These are phyloP conservation scores for Cardamine occulta DNA, from an alignment of 345 rosid genomes.

Conservation along the genomic window DNA sequence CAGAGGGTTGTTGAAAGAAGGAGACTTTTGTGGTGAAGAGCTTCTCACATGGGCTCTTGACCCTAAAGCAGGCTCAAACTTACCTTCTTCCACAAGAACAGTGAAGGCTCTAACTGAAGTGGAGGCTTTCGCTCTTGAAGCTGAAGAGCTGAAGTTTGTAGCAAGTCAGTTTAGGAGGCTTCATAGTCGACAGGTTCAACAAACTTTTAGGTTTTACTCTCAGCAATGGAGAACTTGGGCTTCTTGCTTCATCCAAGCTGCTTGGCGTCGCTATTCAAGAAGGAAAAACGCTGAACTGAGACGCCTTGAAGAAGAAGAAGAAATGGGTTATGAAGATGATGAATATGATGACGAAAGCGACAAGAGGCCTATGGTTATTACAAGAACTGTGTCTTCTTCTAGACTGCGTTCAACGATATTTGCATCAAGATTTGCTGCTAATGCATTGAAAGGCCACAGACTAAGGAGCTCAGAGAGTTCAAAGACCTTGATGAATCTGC, in stretches of 20 bases:
- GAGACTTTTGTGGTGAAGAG: slow-evolving; percentile 90
- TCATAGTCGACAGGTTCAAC: slow-evolving; percentile 86
- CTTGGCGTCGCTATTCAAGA: slow-evolving; percentile 68
- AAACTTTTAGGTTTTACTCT: slow-evolving; percentile 87
- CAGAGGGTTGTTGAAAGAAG: slow-evolving; percentile 70
- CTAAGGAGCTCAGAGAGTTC: slow-evolving; percentile 39
- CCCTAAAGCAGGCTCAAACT: slow-evolving; percentile 74
- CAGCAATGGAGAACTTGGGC: slow-evolving; percentile 99
- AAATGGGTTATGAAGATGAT: slow-evolving; percentile 54
- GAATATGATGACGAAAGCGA: slow-evolving; percentile 40
- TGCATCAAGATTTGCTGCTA: slow-evolving; percentile 80
- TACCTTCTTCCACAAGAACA: slow-evolving; percentile 86
- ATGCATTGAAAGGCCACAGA: slow-evolving; percentile 62
- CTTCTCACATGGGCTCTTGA: slow-evolving; percentile 95
- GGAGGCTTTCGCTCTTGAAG: slow-evolving; percentile 86
- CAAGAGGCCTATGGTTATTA: slow-evolving; percentile 42
- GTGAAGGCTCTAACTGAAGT: slow-evolving; percentile 79
- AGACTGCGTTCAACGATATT: slow-evolving; percentile 65
- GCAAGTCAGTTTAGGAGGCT: slow-evolving; percentile 87
- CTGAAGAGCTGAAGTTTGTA: slow-evolving; percentile 84
- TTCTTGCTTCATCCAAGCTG: slow-evolving; percentile 74
- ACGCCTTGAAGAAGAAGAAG: slow-evolving; percentile 63
- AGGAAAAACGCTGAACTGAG: slow-evolving; percentile 66
- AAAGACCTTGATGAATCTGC: slow-evolving; percentile 56
- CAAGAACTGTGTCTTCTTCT: slow-evolving; percentile 37